phyloP scores from a whole-genome alignment of 805 yeast species.

The Yarrowia sp. region DNA sequence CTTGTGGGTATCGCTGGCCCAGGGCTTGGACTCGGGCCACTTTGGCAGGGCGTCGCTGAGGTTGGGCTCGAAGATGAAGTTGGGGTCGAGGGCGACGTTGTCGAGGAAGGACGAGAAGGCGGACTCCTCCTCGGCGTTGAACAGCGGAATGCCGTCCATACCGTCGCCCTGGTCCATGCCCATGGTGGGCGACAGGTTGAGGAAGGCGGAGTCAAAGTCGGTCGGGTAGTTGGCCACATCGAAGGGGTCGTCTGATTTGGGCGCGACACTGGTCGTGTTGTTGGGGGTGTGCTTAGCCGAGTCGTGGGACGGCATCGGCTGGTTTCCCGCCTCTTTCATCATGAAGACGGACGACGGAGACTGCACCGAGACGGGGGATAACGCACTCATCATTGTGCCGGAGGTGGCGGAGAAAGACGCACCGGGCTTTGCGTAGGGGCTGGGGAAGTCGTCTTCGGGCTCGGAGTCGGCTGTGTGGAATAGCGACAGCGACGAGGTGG shows the following conservation, averaged over 20 bases:
- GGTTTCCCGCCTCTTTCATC: neutral
- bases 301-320: neutral
- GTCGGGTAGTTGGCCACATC: conserved; percentile 28
- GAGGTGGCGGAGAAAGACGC: neutral
- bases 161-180: conserved; percentile 7
- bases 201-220: conserved; percentile 33
- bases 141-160: conserved; percentile 29
- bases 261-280: neutral
- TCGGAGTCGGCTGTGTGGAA: conserved; percentile 8
- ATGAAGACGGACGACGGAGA: conserved; percentile 23
- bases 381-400: conserved; percentile 19
- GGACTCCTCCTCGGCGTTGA: conserved; percentile 36
- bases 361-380: conserved; percentile 26
- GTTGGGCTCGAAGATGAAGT: conserved; percentile 38
- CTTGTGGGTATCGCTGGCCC: neutral
- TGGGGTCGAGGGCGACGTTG: conserved; percentile 36
- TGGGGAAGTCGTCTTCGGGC: conserved; percentile 1
- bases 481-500: conserved; percentile 21
- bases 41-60: conserved; percentile 32
- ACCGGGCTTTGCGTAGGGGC: neutral
- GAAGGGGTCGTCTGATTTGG: conserved; percentile 22
- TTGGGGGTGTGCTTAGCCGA: no score
- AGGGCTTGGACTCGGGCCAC: conserved; percentile 26
- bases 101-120: conserved; percentile 39
- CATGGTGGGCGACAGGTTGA: conserved; percentile 27